phyloP scores from a whole-genome alignment of 805 yeast species.

The Hyphopichia homilentoma region DNA sequence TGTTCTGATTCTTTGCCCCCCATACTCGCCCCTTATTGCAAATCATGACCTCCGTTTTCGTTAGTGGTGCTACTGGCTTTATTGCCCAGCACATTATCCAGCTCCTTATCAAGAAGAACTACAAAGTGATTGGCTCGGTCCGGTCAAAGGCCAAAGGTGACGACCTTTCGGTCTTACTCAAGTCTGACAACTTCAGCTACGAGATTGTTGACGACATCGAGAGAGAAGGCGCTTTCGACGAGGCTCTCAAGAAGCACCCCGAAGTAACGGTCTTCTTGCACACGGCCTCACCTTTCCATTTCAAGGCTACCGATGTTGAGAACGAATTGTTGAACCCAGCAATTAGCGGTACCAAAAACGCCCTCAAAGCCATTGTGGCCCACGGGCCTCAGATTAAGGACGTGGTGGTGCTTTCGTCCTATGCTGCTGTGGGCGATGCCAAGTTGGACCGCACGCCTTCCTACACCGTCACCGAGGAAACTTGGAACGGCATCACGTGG shows the following conservation, averaged over 20 bases:
- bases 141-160: constrained; percentile 45
- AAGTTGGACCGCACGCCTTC: constrained; percentile 30
- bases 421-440: constrained; percentile 44
- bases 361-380: constrained; percentile 46
- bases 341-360: constrained; percentile 48
- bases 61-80: constrained; percentile 56
- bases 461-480: constrained; percentile 38
- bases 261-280: constrained; percentile 55
- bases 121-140: constrained; percentile 50
- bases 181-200: constrained; percentile 32
- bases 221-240: constrained; percentile 42
- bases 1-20: too few species aligned
- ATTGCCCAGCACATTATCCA: constrained; percentile 49
- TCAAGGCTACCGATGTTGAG: constrained; percentile 41
- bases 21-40: background rate
- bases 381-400: constrained; percentile 38
- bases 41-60: constrained; percentile 28
- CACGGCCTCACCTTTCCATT: constrained; percentile 58
- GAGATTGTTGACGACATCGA: constrained; percentile 48
- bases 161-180: constrained; percentile 19
- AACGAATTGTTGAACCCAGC: constrained; percentile 56
- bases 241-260: constrained; percentile 41
- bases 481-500: constrained; percentile 54
- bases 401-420: constrained; percentile 50
- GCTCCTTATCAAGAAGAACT: constrained; percentile 35